Base-by-base conservation (phyloP, 2,329 filamentous ascomycete genomes). In the Amphichorda felina region DNA sequence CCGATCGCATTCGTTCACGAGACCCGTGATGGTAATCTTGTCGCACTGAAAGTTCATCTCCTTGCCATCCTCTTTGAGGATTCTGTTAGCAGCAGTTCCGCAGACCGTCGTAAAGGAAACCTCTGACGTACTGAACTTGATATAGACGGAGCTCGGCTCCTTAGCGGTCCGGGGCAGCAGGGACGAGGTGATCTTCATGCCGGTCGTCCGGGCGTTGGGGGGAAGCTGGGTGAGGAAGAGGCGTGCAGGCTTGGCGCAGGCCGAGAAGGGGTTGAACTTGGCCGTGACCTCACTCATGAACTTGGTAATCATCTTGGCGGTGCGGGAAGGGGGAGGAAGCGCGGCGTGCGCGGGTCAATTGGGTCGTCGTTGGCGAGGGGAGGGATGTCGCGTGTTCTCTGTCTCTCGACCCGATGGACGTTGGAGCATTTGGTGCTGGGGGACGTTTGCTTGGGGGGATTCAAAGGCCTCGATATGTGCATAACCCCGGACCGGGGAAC, bases 181-280 rank as follows among this genome's bases (percentile, higher is more conserved):
- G 41, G 75, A 81, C 10, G 86, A 81, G 47, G 76, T 76, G 51
- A 96, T 82, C 50, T 78, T 74, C 68, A 94, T 85, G 44, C 73
- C 76, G 36, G 66, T 70, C 38, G 68, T 63, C 37, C 87, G 77
- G 40, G 87, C 87, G 50, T 80, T 77, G 29, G 87, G 75, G 8
- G 89, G 86, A 22, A 98, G 75, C 43, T 82, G 71, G 22, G 84
- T 81, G 46, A 96, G 83, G 60, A 96, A 91, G 35, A 94, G 70
- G 30, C 91, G 80, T 27, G 86, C 88, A 17, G 88, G 81, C 53
- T 86, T 87, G 42, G 85, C 79, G 55, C 72, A 70, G 17, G 72
- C 62, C 19, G 78, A 82, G 72, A 96, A 96, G 27, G 91, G 89
- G 62, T 94, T 94, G 76, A 96, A 95, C 56, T 76, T 77, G 45